Base-by-base conservation (phyloP, 805 yeast genomes). In the Kuraishia molischiana region DNA sequence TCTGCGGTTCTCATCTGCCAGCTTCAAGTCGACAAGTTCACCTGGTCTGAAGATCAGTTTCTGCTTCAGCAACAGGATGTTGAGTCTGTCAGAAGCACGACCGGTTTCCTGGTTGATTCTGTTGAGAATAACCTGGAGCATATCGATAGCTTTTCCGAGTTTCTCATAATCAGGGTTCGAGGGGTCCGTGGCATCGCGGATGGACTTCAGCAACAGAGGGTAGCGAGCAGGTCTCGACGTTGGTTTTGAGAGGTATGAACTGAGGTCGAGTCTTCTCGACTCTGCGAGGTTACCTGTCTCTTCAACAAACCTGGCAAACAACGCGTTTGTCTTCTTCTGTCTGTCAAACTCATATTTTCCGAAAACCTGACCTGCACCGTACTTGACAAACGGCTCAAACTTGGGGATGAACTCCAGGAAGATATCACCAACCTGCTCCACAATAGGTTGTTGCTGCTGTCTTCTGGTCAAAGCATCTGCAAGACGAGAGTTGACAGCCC, bases 171-270 rank as follows among this genome's bases (percentile, higher is more conserved):
- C 96, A 1, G 85, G 78, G 5, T 78, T 70, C 19, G 77, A 83
- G n/a, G 80, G 79, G 38, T 70, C 74, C 0, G 97, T 87, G 44
- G 77, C 74, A 55, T 92, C 90, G 45, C 85, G 66, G 26, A 92
- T 84, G 35, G 90, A 92, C 40, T 75, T 79, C 18, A 90, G 67
- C 40, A 92, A 67, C 36, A 92, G 63, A 45, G 95, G 95, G 60
- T 92, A 92, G 47, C 97, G 69, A 8, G 97, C 97, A 24, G 96
- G 87, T 55, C 98, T 74, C 13, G 96, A 87, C 2, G 95, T 89
- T 37, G 97, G 97, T 52, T 90, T 94, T 5, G 95, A 85, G 45
- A 92, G 68, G 52, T 87, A 92, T 0, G 97, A 92, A 19, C 90
- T 84, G 38, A 92, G 78, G 59, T 94, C 97, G 42, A 90, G 76